Conservation (phyloP, 768 basidiomycete species). For the Sarcodon aspratus region DNA sequence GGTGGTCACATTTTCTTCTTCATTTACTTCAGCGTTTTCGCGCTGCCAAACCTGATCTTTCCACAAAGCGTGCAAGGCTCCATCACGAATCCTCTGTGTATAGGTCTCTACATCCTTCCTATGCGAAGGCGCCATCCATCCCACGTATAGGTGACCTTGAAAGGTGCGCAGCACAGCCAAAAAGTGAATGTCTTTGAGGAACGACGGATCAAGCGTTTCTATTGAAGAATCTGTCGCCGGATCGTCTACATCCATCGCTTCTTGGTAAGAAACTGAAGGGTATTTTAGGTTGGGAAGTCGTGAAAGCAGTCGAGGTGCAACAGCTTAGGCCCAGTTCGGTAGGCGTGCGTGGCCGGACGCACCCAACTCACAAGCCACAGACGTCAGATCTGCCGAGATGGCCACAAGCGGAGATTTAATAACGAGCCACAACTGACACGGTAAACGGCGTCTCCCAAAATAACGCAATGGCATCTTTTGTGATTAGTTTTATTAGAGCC, state of each 20-base stretch:
- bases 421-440: too few relatives aligned
- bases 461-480: too few relatives aligned
- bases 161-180: slow-evolving; percentile 43
- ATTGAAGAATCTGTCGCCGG: not conserved
- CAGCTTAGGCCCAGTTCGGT: too few relatives aligned
- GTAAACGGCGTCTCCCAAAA: too few relatives aligned
- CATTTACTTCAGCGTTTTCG: slow-evolving; percentile 20
- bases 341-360: too few relatives aligned
- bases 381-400: too few relatives aligned
- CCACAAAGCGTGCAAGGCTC: slow-evolving; percentile 43
- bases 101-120: slow-evolving; percentile 29
- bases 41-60: slow-evolving; percentile 53
- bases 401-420: too few relatives aligned
- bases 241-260: slow-evolving; percentile 7
- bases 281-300: slow-evolving; percentile 10
- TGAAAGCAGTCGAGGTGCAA: slow-evolving; percentile 19
- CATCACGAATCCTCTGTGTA: slow-evolving; percentile 29
- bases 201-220: slow-evolving; percentile 19
- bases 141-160: slow-evolving; percentile 46
- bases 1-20: not conserved
- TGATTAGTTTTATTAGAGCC: too few relatives aligned
- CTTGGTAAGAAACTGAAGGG: slow-evolving; percentile 5
- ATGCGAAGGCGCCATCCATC: slow-evolving; percentile 37
- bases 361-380: too few relatives aligned
- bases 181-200: slow-evolving; percentile 44